These are phyloP conservation scores for Oenanthe javanica DNA, from an alignment of 140 eudicot species.

Conservation along the genomic window DNA sequence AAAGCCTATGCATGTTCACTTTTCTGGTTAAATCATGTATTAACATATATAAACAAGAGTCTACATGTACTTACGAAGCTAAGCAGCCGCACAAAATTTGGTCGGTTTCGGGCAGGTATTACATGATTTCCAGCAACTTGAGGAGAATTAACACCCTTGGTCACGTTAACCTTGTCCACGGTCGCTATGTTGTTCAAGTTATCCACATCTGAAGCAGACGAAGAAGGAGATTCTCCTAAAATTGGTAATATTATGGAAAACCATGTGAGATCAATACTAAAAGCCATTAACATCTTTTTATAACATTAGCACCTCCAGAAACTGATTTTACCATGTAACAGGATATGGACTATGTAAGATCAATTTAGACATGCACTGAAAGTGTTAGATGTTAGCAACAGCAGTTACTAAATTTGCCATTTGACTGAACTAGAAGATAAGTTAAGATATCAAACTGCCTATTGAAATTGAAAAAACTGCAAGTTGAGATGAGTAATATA, in stretches of 20 bases:
- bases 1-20: not conserved
- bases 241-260: constrained; percentile 3
- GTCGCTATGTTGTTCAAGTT: constrained; percentile 58
- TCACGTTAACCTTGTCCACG: constrained; percentile 43
- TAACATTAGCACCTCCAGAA: not conserved
- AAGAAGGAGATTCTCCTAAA: constrained; percentile 90
- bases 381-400: not conserved
- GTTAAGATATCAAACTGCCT: not conserved
- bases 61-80: constrained; percentile 52
- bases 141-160: constrained; percentile 61
- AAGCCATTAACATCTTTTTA: not conserved
- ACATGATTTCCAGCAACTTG: constrained; percentile 67
- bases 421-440: not conserved
- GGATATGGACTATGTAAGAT: not conserved
- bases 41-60: not conserved
- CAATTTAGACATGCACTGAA: not conserved
- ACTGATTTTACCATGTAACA: not conserved
- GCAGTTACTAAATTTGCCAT: not conserved
- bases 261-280: constrained; percentile 8
- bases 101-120: constrained; percentile 53
- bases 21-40: not conserved
- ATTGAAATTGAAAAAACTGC: not conserved
- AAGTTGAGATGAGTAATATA: not conserved
- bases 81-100: constrained; percentile 55
- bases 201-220: constrained; percentile 97